Evolutionary conservation across 2,329 filamentous ascomycete species (phyloP).

Genomic region (Fusarium sp.): DNA sequence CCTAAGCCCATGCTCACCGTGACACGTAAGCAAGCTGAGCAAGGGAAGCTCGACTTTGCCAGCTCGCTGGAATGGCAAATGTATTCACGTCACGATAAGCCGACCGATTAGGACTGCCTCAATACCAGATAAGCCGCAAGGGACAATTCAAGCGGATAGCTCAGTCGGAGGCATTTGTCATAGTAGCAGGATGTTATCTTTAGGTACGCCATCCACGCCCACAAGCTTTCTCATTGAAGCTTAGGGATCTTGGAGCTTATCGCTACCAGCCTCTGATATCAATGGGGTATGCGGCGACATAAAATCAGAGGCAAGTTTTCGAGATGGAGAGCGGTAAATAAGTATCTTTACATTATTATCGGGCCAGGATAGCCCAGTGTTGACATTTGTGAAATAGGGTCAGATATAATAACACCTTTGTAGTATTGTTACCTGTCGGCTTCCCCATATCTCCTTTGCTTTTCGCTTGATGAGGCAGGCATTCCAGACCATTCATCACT

Average conservation of each 20-base stretch:
- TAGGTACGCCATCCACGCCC: not conserved
- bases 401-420: too few relatives aligned
- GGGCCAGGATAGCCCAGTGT: not conserved
- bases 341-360: not conserved
- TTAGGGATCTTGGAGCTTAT: not conserved
- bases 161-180: not conserved
- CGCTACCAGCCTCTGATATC: not conserved
- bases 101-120: conserved; percentile 50
- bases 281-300: not conserved
- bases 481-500: conserved; percentile 15
- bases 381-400: not conserved
- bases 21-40: conserved; percentile 72
- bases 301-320: not conserved
- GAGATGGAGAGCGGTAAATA: not conserved
- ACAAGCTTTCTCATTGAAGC: not conserved
- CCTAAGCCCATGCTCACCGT: conserved; percentile 69
- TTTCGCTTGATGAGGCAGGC: conserved; percentile 3
- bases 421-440: too few relatives aligned
- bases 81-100: conserved; percentile 72
- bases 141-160: not conserved
- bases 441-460: not conserved
- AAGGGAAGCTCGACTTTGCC: conserved; percentile 69
- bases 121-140: not conserved
- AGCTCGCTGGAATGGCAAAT: conserved; percentile 71
- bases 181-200: not conserved